phyloP scores from a whole-genome alignment of 2,329 filamentous ascomycete species.

The Coniosporium tulheliwenetii region DNA sequence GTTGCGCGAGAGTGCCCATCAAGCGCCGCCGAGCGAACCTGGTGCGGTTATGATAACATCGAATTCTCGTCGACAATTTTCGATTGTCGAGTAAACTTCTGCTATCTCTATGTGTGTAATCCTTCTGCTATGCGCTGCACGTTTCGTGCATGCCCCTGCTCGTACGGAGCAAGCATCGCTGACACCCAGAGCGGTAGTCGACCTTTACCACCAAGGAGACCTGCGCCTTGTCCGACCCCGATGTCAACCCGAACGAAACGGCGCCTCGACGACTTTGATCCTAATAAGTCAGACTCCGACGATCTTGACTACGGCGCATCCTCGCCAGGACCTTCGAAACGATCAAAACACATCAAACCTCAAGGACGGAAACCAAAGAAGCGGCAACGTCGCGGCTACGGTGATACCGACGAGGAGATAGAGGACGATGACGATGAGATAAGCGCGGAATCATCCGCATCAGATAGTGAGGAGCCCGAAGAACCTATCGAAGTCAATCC shows the following conservation, averaged over 20 bases:
- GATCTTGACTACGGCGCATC: slow-evolving; percentile 18
- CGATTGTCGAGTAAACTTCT: no score
- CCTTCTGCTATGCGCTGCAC: no score
- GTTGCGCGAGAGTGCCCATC: no score
- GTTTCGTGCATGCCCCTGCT: no score
- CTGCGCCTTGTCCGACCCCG: no score
- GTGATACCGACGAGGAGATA: slow-evolving; percentile 21
- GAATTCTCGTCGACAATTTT: no score
- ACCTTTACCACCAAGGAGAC: no score
- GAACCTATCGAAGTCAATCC: slow-evolving; percentile 39
- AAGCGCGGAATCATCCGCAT: slow-evolving; percentile 25
- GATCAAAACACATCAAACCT: slow-evolving; percentile 2
- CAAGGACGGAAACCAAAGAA: slow-evolving; percentile 9
- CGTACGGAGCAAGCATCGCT: no score
- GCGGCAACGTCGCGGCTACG: slow-evolving; percentile 15
- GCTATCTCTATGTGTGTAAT: no score
- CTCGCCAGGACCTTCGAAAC: slow-evolving; percentile 6
- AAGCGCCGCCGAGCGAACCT: no score
- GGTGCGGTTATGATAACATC: no score
- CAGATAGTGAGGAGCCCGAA: slow-evolving; percentile 17
- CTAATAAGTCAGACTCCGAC: slow-evolving; percentile 19
- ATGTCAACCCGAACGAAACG: slow-evolving; percentile 24
- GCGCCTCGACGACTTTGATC: slow-evolving; percentile 19
- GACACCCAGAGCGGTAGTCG: no score
- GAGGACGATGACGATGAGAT: slow-evolving; percentile 25